Evolutionary conservation across 2,329 filamentous ascomycete species (phyloP), one percentile per base, ranked within the genome.

Genomic region (Aspergillus proliferans): DNA sequence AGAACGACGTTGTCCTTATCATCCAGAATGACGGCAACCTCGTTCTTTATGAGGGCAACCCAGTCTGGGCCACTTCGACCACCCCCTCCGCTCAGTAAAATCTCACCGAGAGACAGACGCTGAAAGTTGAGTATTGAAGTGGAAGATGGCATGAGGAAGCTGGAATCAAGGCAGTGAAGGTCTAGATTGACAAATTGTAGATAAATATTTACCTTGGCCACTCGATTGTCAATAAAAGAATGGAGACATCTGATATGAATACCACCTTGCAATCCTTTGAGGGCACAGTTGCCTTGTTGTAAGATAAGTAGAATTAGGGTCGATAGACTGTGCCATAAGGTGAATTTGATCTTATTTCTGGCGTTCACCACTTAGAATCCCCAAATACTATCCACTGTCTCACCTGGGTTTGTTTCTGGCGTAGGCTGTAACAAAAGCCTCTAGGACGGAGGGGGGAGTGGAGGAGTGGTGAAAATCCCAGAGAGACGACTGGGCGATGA

Each of bases 21-120:
- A 43, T 43, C 41, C 41, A 43, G 24, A 43, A 43, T 26, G 41
- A 43, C 14, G 41, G 41, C 14, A 43, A 43, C 12, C 41, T 43
- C 22, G 41, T 43, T 43, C 41, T 43, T 26, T 43, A 43, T 6
- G 24, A 43, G 41, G 41, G 41, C 41, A 28, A 28, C n/a, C 41
- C 41, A 26, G 24, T 43, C n/a, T 43, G 41, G 41, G 41, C 41
- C 41, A 43, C 4, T 28, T 43, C 21, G 14, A 43, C 41, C 24
- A 43, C 22, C 21, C 41, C 41, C 41, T 15, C 22, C 15, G 41
- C 41, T 43, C 30, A 43, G 6, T 7, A 30, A 43, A 18, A 40
- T 21, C 15, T 40, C 38, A 22, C 38, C 1, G 38, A 10, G 34
- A 21, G 38, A 40, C 38, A 40, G 38, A 19, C 19, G 19, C 18